Conservation (phyloP, 2,329 filamentous ascomycete genomes). For the Colletotrichum endophyticum region DNA sequence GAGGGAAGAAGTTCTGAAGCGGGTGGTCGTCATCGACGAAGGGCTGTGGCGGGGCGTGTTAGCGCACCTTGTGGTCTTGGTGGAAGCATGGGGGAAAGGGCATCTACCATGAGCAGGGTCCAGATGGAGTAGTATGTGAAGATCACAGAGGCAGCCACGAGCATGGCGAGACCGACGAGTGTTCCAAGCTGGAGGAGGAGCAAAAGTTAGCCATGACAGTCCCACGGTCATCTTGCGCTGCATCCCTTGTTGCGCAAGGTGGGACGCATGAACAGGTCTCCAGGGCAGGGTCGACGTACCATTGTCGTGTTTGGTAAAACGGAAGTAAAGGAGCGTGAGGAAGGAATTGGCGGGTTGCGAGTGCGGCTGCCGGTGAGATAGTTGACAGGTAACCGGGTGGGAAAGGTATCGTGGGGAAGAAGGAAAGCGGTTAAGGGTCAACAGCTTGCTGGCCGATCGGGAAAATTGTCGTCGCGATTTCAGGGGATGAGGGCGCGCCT, state of each 20-base stretch:
- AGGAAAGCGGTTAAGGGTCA: background rate
- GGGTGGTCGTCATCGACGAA: constrained; percentile 96
- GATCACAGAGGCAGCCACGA: constrained; percentile 67
- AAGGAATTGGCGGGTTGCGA: background rate
- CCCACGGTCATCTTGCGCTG: background rate
- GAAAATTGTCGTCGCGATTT: constrained; percentile 22
- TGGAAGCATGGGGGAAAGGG: background rate
- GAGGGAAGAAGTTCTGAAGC: constrained; percentile 93
- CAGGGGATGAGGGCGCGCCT: constrained; percentile 17
- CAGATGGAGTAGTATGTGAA: constrained; percentile 94
- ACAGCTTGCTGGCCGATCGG: constrained; percentile 11
- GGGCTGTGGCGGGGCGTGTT: constrained; percentile 62
- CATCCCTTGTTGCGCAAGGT: constrained; percentile 8
- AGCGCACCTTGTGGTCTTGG: background rate
- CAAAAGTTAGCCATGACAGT: background rate
- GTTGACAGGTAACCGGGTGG: background rate
- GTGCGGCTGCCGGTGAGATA: background rate
- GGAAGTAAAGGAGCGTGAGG: constrained; percentile 11
- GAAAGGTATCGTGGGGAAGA: background rate
- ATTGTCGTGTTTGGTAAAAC: constrained; percentile 26
- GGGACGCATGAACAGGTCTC: background rate
- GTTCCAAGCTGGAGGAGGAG: constrained; percentile 79
- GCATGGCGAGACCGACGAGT: constrained; percentile 72
- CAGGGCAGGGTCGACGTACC: constrained; percentile 24
- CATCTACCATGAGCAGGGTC: constrained; percentile 91